These are phyloP conservation scores for Biscutella laevigata DNA, from an alignment of 441 rosid genomes.

Conservation along the genomic window DNA sequence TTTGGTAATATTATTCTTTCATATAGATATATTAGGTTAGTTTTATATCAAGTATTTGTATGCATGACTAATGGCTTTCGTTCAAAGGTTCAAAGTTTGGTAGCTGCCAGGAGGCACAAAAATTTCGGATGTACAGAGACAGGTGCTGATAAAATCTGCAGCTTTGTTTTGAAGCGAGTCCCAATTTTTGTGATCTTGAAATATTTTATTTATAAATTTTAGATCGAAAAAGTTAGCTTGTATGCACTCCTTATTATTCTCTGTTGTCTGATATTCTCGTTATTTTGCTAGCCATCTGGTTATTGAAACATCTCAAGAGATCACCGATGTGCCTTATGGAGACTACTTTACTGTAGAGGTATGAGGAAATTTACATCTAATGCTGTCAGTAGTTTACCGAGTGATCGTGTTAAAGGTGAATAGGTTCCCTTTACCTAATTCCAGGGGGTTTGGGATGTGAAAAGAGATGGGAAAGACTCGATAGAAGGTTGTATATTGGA, in stretches of 20 bases:
- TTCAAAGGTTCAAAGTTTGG: slow-evolving; percentile 80
- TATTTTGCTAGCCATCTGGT: slow-evolving; percentile 59
- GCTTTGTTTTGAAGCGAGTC: too few relatives aligned
- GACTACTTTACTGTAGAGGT: slow-evolving; percentile 92
- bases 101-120: slow-evolving; percentile 79
- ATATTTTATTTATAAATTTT: not conserved
- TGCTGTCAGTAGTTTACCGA: not conserved
- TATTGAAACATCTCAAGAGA: slow-evolving; percentile 77
- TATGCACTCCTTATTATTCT: not conserved
- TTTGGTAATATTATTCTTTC: slow-evolving; percentile 50
- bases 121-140: slow-evolving; percentile 66
- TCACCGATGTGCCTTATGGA: slow-evolving; percentile 80
- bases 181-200: too few relatives aligned
- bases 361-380: slow-evolving; percentile 17
- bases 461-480: slow-evolving; percentile 42
- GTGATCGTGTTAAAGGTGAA: slow-evolving; percentile 14
- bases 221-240: not conserved
- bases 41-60: slow-evolving; percentile 8
- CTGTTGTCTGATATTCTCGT: slow-evolving; percentile 21
- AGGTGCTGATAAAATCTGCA: slow-evolving; percentile 27
- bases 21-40: not conserved
- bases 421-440: not conserved
- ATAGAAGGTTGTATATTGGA: slow-evolving; percentile 61
- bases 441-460: slow-evolving; percentile 80
- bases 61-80: slow-evolving; percentile 18